Conservation (phyloP, 768 basidiomycete species). For the Calocera cornea region DNA sequence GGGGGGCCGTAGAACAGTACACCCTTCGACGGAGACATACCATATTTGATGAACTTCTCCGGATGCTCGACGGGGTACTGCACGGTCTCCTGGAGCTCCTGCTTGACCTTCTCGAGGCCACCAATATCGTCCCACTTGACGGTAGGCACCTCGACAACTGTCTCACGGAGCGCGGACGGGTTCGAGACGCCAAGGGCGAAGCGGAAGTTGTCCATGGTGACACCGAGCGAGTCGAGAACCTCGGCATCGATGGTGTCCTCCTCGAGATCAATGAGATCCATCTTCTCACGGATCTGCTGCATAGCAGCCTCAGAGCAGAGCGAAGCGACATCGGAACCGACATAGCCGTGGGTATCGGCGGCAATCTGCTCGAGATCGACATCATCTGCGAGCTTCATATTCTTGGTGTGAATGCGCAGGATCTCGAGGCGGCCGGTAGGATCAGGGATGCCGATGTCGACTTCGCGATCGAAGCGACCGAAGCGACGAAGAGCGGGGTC, state of each 20-base stretch:
- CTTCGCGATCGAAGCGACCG: slow-evolving; percentile 97
- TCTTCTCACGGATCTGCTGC: slow-evolving; percentile 99
- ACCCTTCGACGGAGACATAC: slow-evolving; percentile 99
- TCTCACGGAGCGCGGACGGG: slow-evolving; percentile 96
- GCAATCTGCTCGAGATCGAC: slow-evolving; percentile 99
- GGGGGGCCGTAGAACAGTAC: slow-evolving; percentile 99
- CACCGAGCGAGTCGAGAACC: slow-evolving; percentile 94
- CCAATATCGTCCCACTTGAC: slow-evolving; percentile 99
- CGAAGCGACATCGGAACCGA: slow-evolving; percentile 94
- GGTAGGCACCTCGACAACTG: slow-evolving; percentile 96
- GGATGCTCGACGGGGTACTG: slow-evolving; percentile 99
- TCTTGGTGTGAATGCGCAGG: slow-evolving; percentile 98
- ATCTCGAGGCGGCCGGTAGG: slow-evolving; percentile 98
- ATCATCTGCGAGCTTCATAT: slow-evolving; percentile 96
- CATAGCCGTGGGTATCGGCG: slow-evolving; percentile 97
- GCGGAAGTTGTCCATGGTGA: slow-evolving; percentile 99
- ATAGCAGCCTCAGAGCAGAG: slow-evolving; percentile 98
- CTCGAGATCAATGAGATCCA: slow-evolving; percentile 91
- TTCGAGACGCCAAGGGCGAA: slow-evolving; percentile 96
- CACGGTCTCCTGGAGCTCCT: slow-evolving; percentile 96
- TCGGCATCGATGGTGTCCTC: slow-evolving; percentile 99
- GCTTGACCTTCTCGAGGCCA: slow-evolving; percentile 99
- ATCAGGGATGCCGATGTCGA: slow-evolving; percentile 98
- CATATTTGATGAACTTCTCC: slow-evolving; percentile 99
- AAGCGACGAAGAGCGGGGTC: slow-evolving; percentile 97